A percentile compares a stretch with the other conserved stretches of the same genome.
These are phyloP conservation scores for Forsythia suspensa DNA, from an alignment of 257 asterid genomes.

Conservation along the genomic window DNA sequence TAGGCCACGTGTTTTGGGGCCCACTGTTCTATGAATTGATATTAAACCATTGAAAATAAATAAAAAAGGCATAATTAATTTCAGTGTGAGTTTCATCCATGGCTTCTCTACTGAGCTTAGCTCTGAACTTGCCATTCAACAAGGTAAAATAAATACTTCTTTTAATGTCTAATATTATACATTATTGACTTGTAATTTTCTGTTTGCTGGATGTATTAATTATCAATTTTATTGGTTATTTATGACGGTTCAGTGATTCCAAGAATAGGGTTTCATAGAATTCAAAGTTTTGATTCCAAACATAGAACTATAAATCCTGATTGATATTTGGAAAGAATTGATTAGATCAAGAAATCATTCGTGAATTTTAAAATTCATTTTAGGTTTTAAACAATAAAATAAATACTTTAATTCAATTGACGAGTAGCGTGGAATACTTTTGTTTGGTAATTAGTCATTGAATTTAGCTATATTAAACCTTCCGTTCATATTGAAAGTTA, in stretches of 20 bases:
- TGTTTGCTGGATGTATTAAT: not conserved
- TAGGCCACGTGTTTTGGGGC: slow-evolving; percentile 19
- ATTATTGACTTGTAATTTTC: not conserved
- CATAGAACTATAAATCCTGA: not conserved
- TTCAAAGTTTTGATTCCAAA: slow-evolving; percentile 3
- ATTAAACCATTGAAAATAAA: not conserved
- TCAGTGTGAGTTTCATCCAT: slow-evolving; percentile 28
- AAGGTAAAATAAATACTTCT: slow-evolving; percentile 36
- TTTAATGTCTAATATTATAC: not conserved
- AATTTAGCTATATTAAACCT: not conserved
- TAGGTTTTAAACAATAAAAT: not conserved
- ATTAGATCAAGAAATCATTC: not conserved
- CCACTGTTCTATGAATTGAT: not conserved
- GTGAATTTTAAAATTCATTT: not conserved
- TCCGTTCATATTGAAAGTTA: too few relatives aligned
- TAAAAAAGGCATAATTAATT: not conserved
- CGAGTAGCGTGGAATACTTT: not conserved
- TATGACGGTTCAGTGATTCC: slow-evolving; percentile 1
- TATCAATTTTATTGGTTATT: not conserved
- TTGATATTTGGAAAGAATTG: not conserved
- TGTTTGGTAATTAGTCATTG: not conserved
- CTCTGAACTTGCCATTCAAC: slow-evolving; percentile 41
- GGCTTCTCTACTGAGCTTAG: slow-evolving; percentile 66
- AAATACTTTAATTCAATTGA: too few relatives aligned
- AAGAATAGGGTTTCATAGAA: not conserved